Evolutionary conservation across 2,329 filamentous ascomycete species (phyloP), one percentile per base, ranked within the genome.

Genomic region (Teratosphaeria pseudoeucalypti): DNA sequence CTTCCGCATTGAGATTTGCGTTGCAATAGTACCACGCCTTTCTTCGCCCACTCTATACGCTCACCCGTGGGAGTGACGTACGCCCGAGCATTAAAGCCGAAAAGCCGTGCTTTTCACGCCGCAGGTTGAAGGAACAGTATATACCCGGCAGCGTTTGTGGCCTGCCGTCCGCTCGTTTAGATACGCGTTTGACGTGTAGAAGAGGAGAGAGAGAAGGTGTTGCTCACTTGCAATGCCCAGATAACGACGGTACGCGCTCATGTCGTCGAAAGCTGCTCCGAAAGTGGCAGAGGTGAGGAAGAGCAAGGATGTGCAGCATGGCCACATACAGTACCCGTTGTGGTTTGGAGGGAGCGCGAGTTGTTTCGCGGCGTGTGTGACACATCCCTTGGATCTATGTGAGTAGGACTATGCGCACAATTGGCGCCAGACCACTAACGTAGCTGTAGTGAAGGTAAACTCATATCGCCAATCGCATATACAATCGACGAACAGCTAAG

Each of bases 311-410:
- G 70, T 74, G 57, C 72, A 74, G 66, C 71, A 71, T 68, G 72
- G 60, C 61, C 70, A 56, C 34, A 72, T 80, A 63, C 73, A 75
- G 61, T 81, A 80, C 68, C 78, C 78, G 12, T 76, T 80, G 66
- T 97, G 92, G 94, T 97, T 99, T 74, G 94, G 94, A 64, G 94
- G 94, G 59, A 96, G 90, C 72, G 91, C 92, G 56, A 94, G 89
- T 71, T 95, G 90, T 72, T 87, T 94, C 79, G 92, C 92, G 43
- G 92, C 92, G 53, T 87, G 85, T 67, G 89, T 96, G 55, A 97
- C 92, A 34, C 92, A 97, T 80, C 92, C 92, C 56, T 79, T 97
- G 71, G 92, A 96, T 82, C 81, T 96, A 64, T 84, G 90, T 95
- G 82, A 74, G 87, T 78, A 57, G 57, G 4, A 34, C 4, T 6